phyloP scores from a whole-genome alignment of 1,284 basidiomycete species.

The Lignosus rhinocerotis region DNA sequence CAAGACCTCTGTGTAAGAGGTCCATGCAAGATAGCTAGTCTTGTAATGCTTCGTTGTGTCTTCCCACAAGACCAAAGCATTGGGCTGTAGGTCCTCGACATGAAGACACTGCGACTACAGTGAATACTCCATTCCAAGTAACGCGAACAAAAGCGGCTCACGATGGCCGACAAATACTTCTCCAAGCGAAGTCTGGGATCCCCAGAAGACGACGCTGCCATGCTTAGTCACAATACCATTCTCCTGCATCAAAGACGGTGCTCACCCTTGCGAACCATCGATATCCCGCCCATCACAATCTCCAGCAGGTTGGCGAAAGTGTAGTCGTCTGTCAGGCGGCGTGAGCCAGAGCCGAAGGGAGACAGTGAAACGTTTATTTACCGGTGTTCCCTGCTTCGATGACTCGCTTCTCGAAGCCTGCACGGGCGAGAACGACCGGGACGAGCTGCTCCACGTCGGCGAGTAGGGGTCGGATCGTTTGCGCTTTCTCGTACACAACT shows the following conservation, averaged over 20 bases:
- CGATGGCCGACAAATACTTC: conserved; percentile 75
- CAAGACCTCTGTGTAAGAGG: conserved; percentile 63
- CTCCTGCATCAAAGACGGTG: neutral
- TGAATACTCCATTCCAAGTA: neutral
- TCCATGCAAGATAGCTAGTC: conserved; percentile 71
- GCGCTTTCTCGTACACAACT: conserved; percentile 62
- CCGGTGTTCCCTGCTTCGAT: conserved; percentile 49
- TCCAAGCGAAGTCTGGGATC: conserved; percentile 74
- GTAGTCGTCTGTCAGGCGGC: conserved; percentile 42
- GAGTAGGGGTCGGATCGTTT: conserved; percentile 54
- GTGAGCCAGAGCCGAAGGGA: neutral
- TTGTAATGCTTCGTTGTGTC: conserved; percentile 65
- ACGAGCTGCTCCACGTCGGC: conserved; percentile 68
- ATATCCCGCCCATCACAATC: conserved; percentile 61
- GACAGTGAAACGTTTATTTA: conserved; percentile 24
- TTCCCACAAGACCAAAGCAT: conserved; percentile 62
- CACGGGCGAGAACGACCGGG: conserved; percentile 65
- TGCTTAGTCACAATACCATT: conserved; percentile 5
- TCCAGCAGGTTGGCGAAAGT: conserved; percentile 51
- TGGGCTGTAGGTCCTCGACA: conserved; percentile 49
- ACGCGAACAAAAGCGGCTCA: conserved; percentile 41
- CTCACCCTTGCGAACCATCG: conserved; percentile 57
- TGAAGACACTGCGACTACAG: conserved; percentile 43
- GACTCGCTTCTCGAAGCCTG: conserved; percentile 61
- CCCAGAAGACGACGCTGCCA: conserved; percentile 42